Conservation (phyloP, 1,284 basidiomycete species). For the Boletus austroedulis region DNA sequence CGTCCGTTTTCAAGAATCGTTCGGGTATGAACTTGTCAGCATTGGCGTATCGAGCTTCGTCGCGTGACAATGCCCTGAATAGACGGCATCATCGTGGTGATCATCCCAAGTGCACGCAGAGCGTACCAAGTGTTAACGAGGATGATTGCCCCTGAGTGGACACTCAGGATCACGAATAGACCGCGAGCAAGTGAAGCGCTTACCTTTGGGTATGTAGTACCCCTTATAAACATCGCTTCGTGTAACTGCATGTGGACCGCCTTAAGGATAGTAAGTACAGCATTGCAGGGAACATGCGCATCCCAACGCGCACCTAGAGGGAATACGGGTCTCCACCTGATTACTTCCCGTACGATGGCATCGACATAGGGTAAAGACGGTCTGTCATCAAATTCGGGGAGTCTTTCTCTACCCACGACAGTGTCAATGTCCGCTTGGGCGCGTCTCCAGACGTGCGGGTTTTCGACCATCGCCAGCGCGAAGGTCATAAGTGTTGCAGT, state of each 20-base stretch:
- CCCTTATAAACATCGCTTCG: constrained; percentile 16
- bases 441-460: constrained; percentile 31
- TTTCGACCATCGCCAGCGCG: constrained; percentile 34
- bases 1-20: constrained; percentile 17
- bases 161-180: neutral
- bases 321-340: constrained; percentile 22
- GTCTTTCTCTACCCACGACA: constrained; percentile 36
- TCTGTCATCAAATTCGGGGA: constrained; percentile 42
- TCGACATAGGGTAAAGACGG: constrained; percentile 38
- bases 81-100: neutral
- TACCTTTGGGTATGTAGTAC: constrained; percentile 27
- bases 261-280: neutral
- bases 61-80: constrained; percentile 18
- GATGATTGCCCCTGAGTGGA: constrained; percentile 7
- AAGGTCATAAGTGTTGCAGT: constrained; percentile 22
- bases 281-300: neutral
- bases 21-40: constrained; percentile 22
- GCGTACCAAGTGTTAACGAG: constrained; percentile 19
- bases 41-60: constrained; percentile 16
- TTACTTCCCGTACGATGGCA: constrained; percentile 38
- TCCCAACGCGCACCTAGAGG: constrained; percentile 2
- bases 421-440: constrained; percentile 41
- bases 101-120: neutral
- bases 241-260: constrained; percentile 7
- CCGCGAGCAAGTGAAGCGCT: constrained; percentile 4